Percentiles rank a stretch among this genome's conserved stretches.
phyloP scores from a whole-genome alignment of 192 early-diverging fungal genomes.

The Ambispora gerdemannii region DNA sequence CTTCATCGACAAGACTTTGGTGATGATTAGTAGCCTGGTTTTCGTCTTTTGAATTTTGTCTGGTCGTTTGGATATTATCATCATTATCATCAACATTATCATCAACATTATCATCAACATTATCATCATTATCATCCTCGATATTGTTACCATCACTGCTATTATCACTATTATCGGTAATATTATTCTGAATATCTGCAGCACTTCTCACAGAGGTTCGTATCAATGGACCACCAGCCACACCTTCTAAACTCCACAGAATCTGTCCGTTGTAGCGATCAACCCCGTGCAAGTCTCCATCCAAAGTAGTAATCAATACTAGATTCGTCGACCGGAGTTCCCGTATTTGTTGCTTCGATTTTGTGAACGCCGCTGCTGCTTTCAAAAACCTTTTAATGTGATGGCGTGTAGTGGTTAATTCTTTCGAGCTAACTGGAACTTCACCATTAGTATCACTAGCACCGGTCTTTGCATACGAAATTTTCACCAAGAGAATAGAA shows the following conservation, averaged over 20 bases:
- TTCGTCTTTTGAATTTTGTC: slow-evolving; percentile 13
- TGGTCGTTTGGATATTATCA: background rate
- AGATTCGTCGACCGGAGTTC: slow-evolving; percentile 34
- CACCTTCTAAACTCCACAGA: slow-evolving; percentile 59
- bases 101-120: background rate
- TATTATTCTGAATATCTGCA: slow-evolving; percentile 34
- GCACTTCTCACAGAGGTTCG: slow-evolving; percentile 29
- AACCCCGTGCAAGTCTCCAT: slow-evolving; percentile 71
- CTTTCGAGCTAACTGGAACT: slow-evolving; percentile 8
- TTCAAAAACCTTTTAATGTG: background rate
- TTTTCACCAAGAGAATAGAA: background rate
- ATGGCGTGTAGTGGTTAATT: background rate
- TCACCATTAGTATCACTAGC: too few relatives aligned
- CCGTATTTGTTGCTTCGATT: background rate
- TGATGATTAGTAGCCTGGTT: background rate
- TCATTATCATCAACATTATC: slow-evolving; percentile 27
- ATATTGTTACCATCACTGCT: slow-evolving; percentile 4
- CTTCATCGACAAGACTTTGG: too few relatives aligned
- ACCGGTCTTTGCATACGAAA: slow-evolving; percentile 7
- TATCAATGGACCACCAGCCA: slow-evolving; percentile 48
- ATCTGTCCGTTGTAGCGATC: slow-evolving; percentile 50
- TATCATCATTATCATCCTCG: background rate
- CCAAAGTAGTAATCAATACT: slow-evolving; percentile 68
- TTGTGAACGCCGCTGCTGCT: background rate
- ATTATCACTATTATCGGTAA: background rate